Percentiles rank a stretch among this genome's conserved stretches.
These are phyloP conservation scores for Kitagawia praeruptora DNA, from an alignment of 129 eudicot genomes.

Conservation along the genomic window DNA sequence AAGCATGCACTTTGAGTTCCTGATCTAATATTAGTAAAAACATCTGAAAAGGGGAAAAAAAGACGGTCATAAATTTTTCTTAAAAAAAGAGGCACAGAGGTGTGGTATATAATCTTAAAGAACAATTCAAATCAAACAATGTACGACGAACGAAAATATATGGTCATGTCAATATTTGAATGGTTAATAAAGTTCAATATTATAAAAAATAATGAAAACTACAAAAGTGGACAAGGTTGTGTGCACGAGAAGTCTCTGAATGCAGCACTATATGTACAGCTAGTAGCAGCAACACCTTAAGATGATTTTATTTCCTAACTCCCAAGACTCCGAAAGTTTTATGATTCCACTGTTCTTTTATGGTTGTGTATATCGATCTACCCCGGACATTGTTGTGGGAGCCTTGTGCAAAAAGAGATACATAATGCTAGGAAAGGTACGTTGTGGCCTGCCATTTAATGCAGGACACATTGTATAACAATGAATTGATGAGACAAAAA, in stretches of 20 bases:
- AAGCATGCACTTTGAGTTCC: not conserved
- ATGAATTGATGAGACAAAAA: no score
- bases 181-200: not conserved
- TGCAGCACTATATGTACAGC: no score
- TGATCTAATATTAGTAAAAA: not conserved
- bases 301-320: no score
- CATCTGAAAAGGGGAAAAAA: not conserved
- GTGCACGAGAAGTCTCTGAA: not conserved
- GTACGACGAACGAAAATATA: not conserved
- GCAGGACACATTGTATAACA: no score
- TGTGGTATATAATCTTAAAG: not conserved
- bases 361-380: no score
- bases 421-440: no score
- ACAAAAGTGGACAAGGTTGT: not conserved
- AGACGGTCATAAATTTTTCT: not conserved
- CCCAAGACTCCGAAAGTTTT: no score
- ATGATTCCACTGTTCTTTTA: no score
- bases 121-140: not conserved
- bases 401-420: no score
- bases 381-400: no score
- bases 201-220: no score
- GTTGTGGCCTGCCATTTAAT: not conserved
- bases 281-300: no score
- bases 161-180: not conserved
- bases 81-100: not conserved